Evolutionary conservation across 2,329 filamentous ascomycete species (phyloP).

Genomic region (Pseudopithomyces chartarum): DNA sequence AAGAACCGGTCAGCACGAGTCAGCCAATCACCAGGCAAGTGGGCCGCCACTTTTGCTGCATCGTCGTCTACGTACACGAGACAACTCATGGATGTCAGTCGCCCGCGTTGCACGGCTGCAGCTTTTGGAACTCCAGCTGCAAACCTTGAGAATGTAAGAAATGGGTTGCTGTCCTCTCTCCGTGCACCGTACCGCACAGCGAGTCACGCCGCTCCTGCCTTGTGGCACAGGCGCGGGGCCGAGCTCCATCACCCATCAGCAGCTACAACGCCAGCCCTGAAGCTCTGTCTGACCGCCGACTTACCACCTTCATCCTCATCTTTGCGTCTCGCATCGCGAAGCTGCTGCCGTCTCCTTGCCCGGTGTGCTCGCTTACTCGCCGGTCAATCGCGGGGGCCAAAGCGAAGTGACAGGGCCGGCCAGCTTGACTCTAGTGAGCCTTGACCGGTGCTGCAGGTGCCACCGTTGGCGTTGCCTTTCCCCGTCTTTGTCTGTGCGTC

Average conservation of each 20-base stretch:
- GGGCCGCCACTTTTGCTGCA: not conserved
- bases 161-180: not conserved
- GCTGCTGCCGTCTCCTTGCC: not conserved
- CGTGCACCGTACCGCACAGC: not conserved
- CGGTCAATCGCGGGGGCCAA: not conserved
- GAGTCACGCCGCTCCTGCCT: not conserved
- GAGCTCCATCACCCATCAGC: not conserved
- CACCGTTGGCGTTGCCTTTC: not conserved
- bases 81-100: not conserved
- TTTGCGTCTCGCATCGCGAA: not conserved
- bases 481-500: not conserved
- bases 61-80: not conserved
- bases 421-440: not conserved
- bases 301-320: not conserved
- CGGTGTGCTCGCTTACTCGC: not conserved
- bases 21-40: not conserved
- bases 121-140: not conserved
- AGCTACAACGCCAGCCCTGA: not conserved
- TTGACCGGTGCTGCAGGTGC: conserved; percentile 12
- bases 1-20: not conserved
- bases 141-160: not conserved
- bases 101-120: not conserved
- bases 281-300: not conserved
- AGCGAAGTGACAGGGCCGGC: not conserved
- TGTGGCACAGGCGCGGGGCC: not conserved